A percentile compares a stretch with the other conserved stretches of the same genome.
These are phyloP conservation scores for Sphaerobolus stellatus DNA, from an alignment of 1,284 basidiomycete genomes.

Conservation along the genomic window DNA sequence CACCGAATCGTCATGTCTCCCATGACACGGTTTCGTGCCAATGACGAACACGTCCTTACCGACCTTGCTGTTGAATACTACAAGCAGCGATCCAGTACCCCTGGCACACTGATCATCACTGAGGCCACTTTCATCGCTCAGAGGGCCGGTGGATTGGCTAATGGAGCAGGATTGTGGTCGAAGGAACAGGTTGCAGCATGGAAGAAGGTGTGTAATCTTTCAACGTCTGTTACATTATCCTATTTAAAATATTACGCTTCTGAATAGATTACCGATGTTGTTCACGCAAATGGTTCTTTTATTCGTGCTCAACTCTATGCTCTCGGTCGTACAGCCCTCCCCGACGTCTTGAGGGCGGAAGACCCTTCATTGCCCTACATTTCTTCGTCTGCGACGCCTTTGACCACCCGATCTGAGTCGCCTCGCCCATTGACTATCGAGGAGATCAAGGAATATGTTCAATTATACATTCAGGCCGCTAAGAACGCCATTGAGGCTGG, in stretches of 20 bases:
- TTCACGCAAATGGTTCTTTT: conserved; percentile 35
- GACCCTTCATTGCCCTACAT: conserved; percentile 38
- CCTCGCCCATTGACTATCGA: conserved; percentile 35
- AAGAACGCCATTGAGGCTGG: conserved; percentile 36
- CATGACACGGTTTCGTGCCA: conserved; percentile 36
- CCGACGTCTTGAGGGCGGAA: conserved; percentile 29
- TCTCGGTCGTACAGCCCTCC: conserved; percentile 32
- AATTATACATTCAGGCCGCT: conserved; percentile 35
- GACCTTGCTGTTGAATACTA: conserved; percentile 29
- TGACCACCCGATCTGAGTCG: conserved; percentile 27
- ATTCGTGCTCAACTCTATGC: conserved; percentile 41
- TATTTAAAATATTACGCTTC: not conserved
- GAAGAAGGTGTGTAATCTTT: conserved; percentile 22
- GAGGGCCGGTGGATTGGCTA: conserved; percentile 21
- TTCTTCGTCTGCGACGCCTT: conserved; percentile 43
- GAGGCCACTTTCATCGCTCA: conserved; percentile 35
- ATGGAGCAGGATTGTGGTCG: conserved; percentile 30
- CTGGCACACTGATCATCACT: conserved; percentile 31
- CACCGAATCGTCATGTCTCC: conserved; percentile 35
- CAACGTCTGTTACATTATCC: not conserved
- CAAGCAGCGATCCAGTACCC: conserved; percentile 26
- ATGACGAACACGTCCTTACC: too few relatives aligned
- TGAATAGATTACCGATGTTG: conserved; percentile 27
- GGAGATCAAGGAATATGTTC: conserved; percentile 46
- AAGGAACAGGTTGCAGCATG: conserved; percentile 29